Conservation (phyloP, 768 basidiomycete species). For the Lepiota brunneoincarnata region DNA sequence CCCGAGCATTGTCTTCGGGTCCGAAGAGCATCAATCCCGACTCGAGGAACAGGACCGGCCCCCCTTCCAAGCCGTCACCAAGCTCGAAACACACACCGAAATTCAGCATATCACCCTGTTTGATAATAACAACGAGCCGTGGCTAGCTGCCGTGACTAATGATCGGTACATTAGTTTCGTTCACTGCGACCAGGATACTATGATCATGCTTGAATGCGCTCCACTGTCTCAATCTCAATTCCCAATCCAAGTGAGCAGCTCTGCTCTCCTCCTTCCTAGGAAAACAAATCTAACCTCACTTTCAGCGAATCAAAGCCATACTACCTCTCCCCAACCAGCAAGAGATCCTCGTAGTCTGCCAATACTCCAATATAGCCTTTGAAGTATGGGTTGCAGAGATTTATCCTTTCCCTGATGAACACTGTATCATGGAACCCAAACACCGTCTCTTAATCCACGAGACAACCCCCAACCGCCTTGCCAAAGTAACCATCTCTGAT, state of each 20-base stretch:
- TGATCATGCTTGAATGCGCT: slow-evolving; percentile 30
- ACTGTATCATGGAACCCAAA: background rate
- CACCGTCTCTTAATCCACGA: slow-evolving; percentile 1
- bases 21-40: slow-evolving; percentile 32
- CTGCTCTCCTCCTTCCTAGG: background rate
- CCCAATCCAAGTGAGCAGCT: slow-evolving; percentile 21
- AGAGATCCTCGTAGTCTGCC: slow-evolving; percentile 50
- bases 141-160: slow-evolving; percentile 16
- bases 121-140: slow-evolving; percentile 16
- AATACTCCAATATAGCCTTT: background rate
- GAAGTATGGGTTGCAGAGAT: slow-evolving; percentile 10
- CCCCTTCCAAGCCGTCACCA: slow-evolving; percentile 39
- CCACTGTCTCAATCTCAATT: slow-evolving; percentile 21
- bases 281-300: background rate
- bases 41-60: slow-evolving; percentile 34
- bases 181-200: slow-evolving; percentile 12
- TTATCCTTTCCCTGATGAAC: slow-evolving; percentile 3
- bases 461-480: background rate
- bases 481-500: slow-evolving; percentile 8
- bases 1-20: slow-evolving; percentile 35
- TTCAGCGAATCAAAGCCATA: slow-evolving; percentile 47
- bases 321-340: slow-evolving; percentile 50
- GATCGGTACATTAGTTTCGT: slow-evolving; percentile 16
- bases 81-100: slow-evolving; percentile 35
- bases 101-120: slow-evolving; percentile 30